These are phyloP conservation scores for Thuidium tamariscinum DNA, from an alignment of 225 moss, liverwort and hornwort species.

Conservation along the genomic window DNA sequence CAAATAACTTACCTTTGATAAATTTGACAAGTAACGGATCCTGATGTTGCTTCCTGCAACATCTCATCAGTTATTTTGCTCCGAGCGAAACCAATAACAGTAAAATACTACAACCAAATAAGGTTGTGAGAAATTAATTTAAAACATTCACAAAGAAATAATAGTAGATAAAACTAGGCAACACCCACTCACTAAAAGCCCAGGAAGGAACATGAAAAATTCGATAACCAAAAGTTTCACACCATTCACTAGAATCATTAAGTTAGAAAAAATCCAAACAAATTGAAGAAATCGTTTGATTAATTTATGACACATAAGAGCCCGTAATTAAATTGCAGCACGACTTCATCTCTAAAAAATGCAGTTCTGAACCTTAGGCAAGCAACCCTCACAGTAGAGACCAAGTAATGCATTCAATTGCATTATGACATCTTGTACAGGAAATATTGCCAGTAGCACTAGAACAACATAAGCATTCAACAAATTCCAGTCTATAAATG, in stretches of 20 bases:
- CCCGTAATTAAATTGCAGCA: not conserved
- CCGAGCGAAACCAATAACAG: conserved; percentile 82
- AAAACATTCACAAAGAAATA: not conserved
- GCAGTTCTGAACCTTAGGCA: conserved; percentile 61
- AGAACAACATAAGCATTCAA: too few relatives aligned
- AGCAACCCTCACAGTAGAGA: conserved; percentile 86
- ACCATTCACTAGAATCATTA: not conserved
- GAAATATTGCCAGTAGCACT: too few relatives aligned
- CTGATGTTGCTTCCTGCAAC: conserved; percentile 67
- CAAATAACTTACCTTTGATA: conserved; percentile 58
- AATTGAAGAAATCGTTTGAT: not conserved
- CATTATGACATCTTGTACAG: too few relatives aligned
- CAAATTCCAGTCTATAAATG: too few relatives aligned
- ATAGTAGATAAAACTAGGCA: not conserved
- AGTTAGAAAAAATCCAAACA: not conserved
- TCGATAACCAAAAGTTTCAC: not conserved
- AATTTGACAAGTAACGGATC: conserved; percentile 84
- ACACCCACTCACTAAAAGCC: not conserved
- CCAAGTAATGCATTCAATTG: conserved; percentile 97
- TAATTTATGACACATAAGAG: not conserved
- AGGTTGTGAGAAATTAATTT: not conserved
- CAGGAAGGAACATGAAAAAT: not conserved
- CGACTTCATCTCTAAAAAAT: not conserved
- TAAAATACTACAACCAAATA: conserved; percentile 63
- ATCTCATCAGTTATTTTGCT: conserved; percentile 85